Base-by-base conservation (phyloP, 164 flowering plant genomes). In the Protea cynaroides region DNA sequence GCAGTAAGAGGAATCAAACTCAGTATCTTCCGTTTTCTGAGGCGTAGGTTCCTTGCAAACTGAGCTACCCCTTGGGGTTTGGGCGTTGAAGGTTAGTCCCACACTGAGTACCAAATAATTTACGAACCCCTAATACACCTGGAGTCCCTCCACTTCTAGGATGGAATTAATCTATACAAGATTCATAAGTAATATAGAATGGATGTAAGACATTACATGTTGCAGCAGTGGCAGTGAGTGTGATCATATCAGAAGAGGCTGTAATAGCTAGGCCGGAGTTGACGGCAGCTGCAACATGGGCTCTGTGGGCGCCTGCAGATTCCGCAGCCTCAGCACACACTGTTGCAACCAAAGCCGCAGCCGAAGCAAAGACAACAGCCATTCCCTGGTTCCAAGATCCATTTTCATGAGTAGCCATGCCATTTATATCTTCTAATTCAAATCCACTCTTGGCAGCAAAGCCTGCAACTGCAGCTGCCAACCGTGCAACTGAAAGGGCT, bases 281-380 rank as follows among this genome's bases (percentile, higher is more conserved):
- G 59, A 74, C 44, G 25, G 57, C 70, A 11, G 72, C 58, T 17
- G 70, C 58, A 23, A 75, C 67, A n/a, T 47, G 72, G 43, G 72
- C 44, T 58, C 70, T 51, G 22, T 38, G 57, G 5, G 78, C 78
- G 1, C 78, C 78, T 0, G 59, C 59, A 37, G 72, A 64, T 63
- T 75, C 75, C 25, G 78, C 78, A 19, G 72, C 78, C 65, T 75
- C 75, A 18, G 78, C 78, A 54, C 75, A 75, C 0, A 62, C 75
- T 24, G 72, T 44, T 21, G 75, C 74, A 59, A 75, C 57, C 52
- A 75, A 38, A 18, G 75, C 60, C 49, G 78, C 75, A 46, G 79
- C 75, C 1, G 72, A 61, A 58, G 79, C 69, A 46, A 75, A 54
- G 15, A 58, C 67, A 6, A 52, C 37, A 14, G 65, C 58, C 65